Base-by-base conservation (phyloP, 805 yeast genomes). In the Candida sithepensis region DNA sequence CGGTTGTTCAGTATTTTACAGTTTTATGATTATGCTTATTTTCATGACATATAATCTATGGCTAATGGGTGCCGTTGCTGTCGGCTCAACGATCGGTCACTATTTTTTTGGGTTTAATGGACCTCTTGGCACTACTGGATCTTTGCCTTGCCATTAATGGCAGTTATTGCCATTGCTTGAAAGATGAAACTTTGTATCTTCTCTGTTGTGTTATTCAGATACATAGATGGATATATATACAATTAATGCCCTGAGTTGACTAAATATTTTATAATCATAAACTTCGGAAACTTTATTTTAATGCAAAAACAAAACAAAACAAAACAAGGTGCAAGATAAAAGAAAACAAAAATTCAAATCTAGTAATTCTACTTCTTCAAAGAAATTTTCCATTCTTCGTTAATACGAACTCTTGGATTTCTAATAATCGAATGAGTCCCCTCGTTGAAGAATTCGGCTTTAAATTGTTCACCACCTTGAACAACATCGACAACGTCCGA, bases 371-470 rank as follows among this genome's bases (percentile, higher is more conserved):
- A 22, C 10, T 14, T 26, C 36, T 41, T 50, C 16, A 61, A 48
- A 1, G 41, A 42, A 41, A 65, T 56, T 19, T 41, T 58, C 88
- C 88, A 84, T 19, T 67, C 65, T 20, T 64, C 46, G 50, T 69
- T 70, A 42, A 84, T 61, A 3, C 59, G 47, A n/a, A 84, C 68
- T 12, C 55, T 54, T 24, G 89, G 86, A 49, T 78, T 75, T 49
- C 77, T 69, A 28, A 85, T 70, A 4, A 66, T 51, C 5, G 39
- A 46, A 36, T 51, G 58, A 28, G 28, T 36, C 8, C 48, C 55
- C 7, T 50, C 52, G 13, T 47, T 51, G 23, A 53, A 28, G n/a
- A 70, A 56, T 1, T 53, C 51, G 0, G 73, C 72, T 1, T 49
- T 50, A 77, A 78, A 71, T 3, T 53, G 42, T n/a, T 67, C 40